A percentile compares a stretch with the other conserved stretches of the same genome.
These are phyloP conservation scores for Houttuynia cordata DNA, from an alignment of 164 flowering plant genomes.

Conservation along the genomic window DNA sequence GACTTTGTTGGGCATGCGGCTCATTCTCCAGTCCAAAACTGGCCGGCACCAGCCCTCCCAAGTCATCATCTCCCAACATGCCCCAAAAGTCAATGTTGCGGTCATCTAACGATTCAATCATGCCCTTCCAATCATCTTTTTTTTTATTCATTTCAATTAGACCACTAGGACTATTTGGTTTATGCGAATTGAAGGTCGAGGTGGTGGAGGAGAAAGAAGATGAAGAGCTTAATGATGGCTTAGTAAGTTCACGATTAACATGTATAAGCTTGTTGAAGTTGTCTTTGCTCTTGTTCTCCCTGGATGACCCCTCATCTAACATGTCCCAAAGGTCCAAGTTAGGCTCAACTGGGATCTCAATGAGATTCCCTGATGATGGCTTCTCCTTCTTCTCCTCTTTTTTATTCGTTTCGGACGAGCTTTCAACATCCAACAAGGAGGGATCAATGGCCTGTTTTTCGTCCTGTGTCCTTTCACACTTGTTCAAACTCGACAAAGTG, in stretches of 20 bases:
- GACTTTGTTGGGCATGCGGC: background rate
- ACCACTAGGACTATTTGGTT: background rate
- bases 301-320: conserved; percentile 1
- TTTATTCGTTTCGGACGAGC: background rate
- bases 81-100: conserved; percentile 2
- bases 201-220: conserved; percentile 3
- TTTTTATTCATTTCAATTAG: background rate
- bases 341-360: conserved; percentile 2
- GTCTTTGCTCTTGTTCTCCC: background rate
- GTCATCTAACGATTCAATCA: background rate
- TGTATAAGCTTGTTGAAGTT: background rate
- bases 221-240: conserved; percentile 4
- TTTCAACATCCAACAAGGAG: background rate
- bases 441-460: background rate
- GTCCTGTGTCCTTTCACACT: background rate
- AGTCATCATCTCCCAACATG: conserved; percentile 2
- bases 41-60: background rate
- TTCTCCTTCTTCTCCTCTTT: background rate
- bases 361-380: background rate
- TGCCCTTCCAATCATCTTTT: background rate
- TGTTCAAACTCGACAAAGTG: conserved; percentile 4
- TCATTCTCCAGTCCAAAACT: background rate
- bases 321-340: conserved; percentile 7
- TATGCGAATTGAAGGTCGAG: background rate
- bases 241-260: background rate